Evolutionary conservation across 352 stramenopile genomes (phyloP).

Genomic region (Phytophthora sp.): DNA sequence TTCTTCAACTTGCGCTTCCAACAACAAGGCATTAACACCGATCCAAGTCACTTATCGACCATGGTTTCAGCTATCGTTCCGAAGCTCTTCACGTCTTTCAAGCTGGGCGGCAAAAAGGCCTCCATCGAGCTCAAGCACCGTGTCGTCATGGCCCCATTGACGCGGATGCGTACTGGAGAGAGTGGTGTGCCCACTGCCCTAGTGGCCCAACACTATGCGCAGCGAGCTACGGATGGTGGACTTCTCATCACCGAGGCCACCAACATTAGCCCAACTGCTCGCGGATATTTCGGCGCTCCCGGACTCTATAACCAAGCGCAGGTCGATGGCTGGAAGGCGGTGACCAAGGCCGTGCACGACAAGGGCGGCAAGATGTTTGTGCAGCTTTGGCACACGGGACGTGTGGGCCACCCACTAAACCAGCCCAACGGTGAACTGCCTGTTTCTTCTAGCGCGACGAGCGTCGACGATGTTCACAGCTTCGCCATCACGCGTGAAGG

Average conservation of each 20-base stretch:
- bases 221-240: constrained; percentile 48
- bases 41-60: constrained; percentile 1
- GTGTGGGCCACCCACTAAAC: constrained; percentile 24
- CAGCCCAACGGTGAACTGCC: constrained; percentile 22
- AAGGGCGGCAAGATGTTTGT: constrained; percentile 25
- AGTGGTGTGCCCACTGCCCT: constrained; percentile 34
- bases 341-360: constrained; percentile 42
- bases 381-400: constrained; percentile 27
- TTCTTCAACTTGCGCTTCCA: constrained; percentile 10
- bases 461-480: constrained; percentile 2
- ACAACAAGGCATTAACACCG: background rate
- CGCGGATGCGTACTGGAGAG: constrained; percentile 35
- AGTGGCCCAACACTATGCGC: constrained; percentile 45
- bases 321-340: constrained; percentile 30
- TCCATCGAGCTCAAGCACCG: constrained; percentile 47
- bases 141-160: constrained; percentile 59
- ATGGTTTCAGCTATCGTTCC: constrained; percentile 22
- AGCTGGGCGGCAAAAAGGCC: constrained; percentile 36
- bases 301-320: constrained; percentile 57
- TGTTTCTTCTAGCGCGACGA: constrained; percentile 19
- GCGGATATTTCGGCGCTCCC: constrained; percentile 32
- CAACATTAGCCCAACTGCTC: constrained; percentile 46
- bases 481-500: constrained; percentile 21
- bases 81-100: constrained; percentile 48
- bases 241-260: constrained; percentile 61